Evolutionary conservation across 805 yeast genomes (phyloP), one percentile per base, ranked within the genome.

Genomic region (Nakazawaea pomicola): DNA sequence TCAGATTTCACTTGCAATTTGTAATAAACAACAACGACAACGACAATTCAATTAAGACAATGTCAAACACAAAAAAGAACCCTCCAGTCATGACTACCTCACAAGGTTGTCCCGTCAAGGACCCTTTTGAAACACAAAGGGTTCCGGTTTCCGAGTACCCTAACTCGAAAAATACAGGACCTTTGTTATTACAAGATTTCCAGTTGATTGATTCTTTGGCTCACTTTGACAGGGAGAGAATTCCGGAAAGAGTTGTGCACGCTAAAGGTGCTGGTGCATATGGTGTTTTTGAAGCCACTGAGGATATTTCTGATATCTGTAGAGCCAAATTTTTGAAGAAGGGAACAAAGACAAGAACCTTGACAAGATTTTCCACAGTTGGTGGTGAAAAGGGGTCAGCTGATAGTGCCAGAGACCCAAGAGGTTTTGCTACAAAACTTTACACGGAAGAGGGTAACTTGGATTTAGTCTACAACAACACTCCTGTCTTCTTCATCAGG

Each of bases 181-280:
- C 95, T 5, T 63, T 86, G 50, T 66, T 87, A 46, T 65, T 87
- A 54, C 95, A 87, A 60, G 95, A 87, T 60, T 81, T 83, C 65
- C 80, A 80, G 57, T 66, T 87, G 62, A 72, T 87, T 53, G 95
- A 87, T 55, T 74, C 87, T 2, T 63, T 87, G 43, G 90, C 95
- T 16, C 95, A 86, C 61, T 87, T 87, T 54, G 95, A 85, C 65
- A 73, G 95, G 51, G 96, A 87, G 64, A 71, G 95, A 63, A 83
- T 87, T 49, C 95, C 95, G 10, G 95, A 88, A 67, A 74, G 96
- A 64, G 95, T 87, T 43, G 95, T 88, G 27, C 96, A 87, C 57
- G 96, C 96, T 41, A 87, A 87, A 60, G 96, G 95, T 51, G 83
- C 90, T 11, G 96, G 96, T 57, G 95, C 95, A 8, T 85, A 71